Base-by-base conservation (phyloP, 441 rosid genomes). In the Populus tomentosa region DNA sequence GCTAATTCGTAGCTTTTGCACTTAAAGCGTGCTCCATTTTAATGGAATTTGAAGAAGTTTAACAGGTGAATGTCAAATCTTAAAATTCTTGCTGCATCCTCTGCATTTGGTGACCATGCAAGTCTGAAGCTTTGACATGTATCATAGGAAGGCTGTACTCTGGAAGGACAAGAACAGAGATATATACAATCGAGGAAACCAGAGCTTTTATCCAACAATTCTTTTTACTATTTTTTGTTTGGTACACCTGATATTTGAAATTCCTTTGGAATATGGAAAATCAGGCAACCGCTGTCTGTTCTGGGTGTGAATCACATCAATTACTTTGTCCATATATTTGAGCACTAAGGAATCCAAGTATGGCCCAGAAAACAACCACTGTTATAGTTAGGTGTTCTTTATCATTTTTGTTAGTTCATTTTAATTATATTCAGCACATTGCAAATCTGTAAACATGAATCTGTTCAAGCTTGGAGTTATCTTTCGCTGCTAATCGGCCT, bases 1-100 rank as follows among this genome's bases (percentile, higher is more conserved):
- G 66, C 80, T 5, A 80, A 80, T 66, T 72, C 80, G 10, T 76
- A 59, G 80, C 74, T 59, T 80, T 80, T 33, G 77, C 50, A 11
- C 80, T 76, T 30, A 80, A 76, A 72, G 70, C 74, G 4, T 80
- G 83, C 74, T 67, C 80, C 2, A 18, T 24, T 62, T 2, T 46
- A 61, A 61, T 68, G 67, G 80, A 79, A 14, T 23, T 62, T 59
- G 40, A 67, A 62, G 77, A 80, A 24, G 84, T 81, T 0, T n/a
- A 23, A 16, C 79, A 78, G 77, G 77, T 80, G 59, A 76, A 66
- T 6, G 53, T 18, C 14, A 13, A 8, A 63, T 42, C 8, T 24
- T 61, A 35, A 23, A 8, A 59, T 33, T 36, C 46, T 67, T 23
- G 11, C 33, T 38, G 9, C 6, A 24, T 66, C 38, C 14, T 21